Conservation (phyloP, 345 rosid species). For the Salix caprea region DNA sequence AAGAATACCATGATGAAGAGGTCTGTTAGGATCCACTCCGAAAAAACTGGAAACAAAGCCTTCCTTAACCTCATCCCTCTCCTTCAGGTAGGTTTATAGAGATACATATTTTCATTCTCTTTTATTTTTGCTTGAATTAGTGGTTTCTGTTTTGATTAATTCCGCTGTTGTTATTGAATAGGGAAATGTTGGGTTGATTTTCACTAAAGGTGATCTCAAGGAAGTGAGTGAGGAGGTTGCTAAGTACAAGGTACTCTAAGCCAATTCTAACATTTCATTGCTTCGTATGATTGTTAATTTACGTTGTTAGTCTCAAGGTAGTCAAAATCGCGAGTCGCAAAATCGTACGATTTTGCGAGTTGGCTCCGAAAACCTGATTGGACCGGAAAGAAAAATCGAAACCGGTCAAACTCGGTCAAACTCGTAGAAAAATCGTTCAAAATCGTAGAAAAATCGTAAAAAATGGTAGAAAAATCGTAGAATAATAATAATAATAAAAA, state of each 20-base stretch:
- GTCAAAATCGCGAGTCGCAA: too few species aligned
- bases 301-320: not conserved
- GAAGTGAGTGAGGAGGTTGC: slow-evolving; percentile 95
- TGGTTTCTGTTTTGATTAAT: not conserved
- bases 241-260: slow-evolving; percentile 69
- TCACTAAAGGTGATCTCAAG: slow-evolving; percentile 94
- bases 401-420: too few species aligned
- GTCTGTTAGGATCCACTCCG: slow-evolving; percentile 68
- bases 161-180: slow-evolving; percentile 10
- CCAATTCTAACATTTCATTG: not conserved
- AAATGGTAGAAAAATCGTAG: too few species aligned
- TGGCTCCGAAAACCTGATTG: too few species aligned
- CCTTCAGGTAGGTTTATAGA: slow-evolving; percentile 44
- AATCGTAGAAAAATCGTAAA: too few species aligned
- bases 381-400: too few species aligned
- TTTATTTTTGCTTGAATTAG: not conserved
- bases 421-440: too few species aligned
- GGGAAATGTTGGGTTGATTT: slow-evolving; percentile 96
- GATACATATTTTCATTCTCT: not conserved
- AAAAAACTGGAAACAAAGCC: slow-evolving; percentile 57
- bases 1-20: slow-evolving; percentile 98
- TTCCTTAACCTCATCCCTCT: slow-evolving; percentile 69
- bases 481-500: too few species aligned
- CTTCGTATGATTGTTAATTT: not conserved
- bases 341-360: too few species aligned